phyloP scores from a whole-genome alignment of 2,329 filamentous ascomycete genomes.

The Aureobasidium sp. region DNA sequence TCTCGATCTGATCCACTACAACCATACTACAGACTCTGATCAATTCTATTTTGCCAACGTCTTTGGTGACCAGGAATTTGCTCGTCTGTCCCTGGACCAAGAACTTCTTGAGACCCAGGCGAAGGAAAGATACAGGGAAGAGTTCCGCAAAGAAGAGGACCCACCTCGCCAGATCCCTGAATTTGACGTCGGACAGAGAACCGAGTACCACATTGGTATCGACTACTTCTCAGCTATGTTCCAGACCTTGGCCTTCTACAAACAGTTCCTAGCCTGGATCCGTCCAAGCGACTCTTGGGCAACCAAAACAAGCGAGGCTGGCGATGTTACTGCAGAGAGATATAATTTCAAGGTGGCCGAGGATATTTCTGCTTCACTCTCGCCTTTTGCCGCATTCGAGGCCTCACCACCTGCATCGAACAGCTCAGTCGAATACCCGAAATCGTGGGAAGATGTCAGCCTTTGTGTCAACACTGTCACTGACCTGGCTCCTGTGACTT shows the following conservation, averaged over 20 bases:
- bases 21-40: conserved; percentile 28
- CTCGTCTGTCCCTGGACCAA: conserved; percentile 33
- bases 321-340: conserved; percentile 11
- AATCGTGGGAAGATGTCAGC: conserved; percentile 17
- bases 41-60: conserved; percentile 43
- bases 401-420: conserved; percentile 8
- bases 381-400: conserved; percentile 18
- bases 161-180: conserved; percentile 23
- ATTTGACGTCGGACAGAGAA: conserved; percentile 29
- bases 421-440: conserved; percentile 7
- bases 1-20: conserved; percentile 28
- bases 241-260: conserved; percentile 29
- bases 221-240: conserved; percentile 40
- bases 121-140: conserved; percentile 18
- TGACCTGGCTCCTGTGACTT: conserved; percentile 14
- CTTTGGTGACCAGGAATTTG: conserved; percentile 45
- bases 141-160: conserved; percentile 24
- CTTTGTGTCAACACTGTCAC: conserved; percentile 23
- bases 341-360: conserved; percentile 16
- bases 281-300: conserved; percentile 25
- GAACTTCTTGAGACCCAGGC: conserved; percentile 20
- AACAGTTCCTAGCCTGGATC: conserved; percentile 25
- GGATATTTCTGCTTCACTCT: conserved; percentile 18
- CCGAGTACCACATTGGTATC: conserved; percentile 40
- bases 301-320: not conserved